Evolutionary conservation across 805 yeast genomes (phyloP).

Genomic region (Barnettozyma wickerhamii): DNA sequence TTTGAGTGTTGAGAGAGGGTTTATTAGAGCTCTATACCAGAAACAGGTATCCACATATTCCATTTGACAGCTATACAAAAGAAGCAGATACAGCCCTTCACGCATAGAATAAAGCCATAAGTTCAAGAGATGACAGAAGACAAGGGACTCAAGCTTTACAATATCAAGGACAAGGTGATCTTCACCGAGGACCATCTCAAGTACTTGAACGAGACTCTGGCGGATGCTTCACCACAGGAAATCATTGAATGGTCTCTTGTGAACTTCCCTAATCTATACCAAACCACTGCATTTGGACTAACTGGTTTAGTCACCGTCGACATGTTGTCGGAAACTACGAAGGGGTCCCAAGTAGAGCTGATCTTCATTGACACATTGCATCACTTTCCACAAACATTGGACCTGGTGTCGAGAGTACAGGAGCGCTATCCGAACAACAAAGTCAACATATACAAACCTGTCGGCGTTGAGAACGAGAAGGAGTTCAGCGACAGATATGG

Average conservation of each 20-base stretch:
- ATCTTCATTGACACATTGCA: slow-evolving; percentile 88
- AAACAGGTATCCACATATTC: not conserved
- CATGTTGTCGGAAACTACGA: slow-evolving; percentile 56
- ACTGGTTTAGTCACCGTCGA: slow-evolving; percentile 89
- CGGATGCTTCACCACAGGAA: slow-evolving; percentile 56
- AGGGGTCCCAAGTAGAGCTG: slow-evolving; percentile 52
- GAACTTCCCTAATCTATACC: slow-evolving; percentile 81
- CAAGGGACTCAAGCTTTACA: slow-evolving; percentile 7
- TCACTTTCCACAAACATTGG: slow-evolving; percentile 92
- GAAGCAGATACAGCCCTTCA: not conserved
- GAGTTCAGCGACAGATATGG: slow-evolving; percentile 73
- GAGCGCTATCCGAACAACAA: slow-evolving; percentile 48
- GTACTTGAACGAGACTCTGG: slow-evolving; percentile 61
- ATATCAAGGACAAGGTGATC: slow-evolving; percentile 29
- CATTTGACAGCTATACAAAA: not conserved
- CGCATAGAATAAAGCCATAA: not conserved
- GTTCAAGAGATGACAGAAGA: slow-evolving; percentile 1
- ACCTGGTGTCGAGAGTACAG: slow-evolving; percentile 58
- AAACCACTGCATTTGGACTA: slow-evolving; percentile 93
- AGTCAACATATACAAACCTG: slow-evolving; percentile 67
- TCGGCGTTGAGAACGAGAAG: slow-evolving; percentile 45
- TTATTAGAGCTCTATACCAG: too few relatives aligned
- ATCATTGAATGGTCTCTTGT: slow-evolving; percentile 76
- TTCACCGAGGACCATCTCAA: slow-evolving; percentile 52
- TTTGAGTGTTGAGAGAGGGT: too few relatives aligned